Conservation (phyloP, 2,329 filamentous ascomycete genomes). For the Pseudogymnoascus sp. region DNA sequence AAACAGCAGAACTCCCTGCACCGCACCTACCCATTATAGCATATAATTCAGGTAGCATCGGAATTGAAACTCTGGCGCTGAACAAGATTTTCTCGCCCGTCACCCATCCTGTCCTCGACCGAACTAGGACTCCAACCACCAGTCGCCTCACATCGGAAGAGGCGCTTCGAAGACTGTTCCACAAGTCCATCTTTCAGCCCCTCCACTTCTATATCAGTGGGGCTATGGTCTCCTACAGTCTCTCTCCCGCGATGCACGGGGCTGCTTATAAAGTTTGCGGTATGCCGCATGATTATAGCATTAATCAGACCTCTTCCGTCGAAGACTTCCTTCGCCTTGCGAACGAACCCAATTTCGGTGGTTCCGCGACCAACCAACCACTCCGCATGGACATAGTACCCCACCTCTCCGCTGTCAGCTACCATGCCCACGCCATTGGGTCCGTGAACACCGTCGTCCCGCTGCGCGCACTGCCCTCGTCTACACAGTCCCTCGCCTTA, state of each 20-base stretch:
- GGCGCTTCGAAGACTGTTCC: slow-evolving; percentile 58
- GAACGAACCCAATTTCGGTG: slow-evolving; percentile 61
- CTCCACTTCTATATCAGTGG: slow-evolving; percentile 70
- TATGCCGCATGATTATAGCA: slow-evolving; percentile 61
- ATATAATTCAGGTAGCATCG: slow-evolving; percentile 49
- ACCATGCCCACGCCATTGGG: slow-evolving; percentile 66
- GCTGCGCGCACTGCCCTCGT: slow-evolving; percentile 52
- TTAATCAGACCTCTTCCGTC: slow-evolving; percentile 55
- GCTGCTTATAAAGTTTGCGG: slow-evolving; percentile 59
- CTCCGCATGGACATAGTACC: slow-evolving; percentile 67
- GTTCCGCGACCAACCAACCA: slow-evolving; percentile 63
- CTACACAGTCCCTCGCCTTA: slow-evolving; percentile 31
- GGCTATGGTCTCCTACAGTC: slow-evolving; percentile 62
- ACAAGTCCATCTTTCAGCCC: slow-evolving; percentile 58
- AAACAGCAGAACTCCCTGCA: slow-evolving; percentile 19
- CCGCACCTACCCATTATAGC: slow-evolving; percentile 35
- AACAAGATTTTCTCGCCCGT: slow-evolving; percentile 52
- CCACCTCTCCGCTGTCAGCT: slow-evolving; percentile 58
- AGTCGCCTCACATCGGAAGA: slow-evolving; percentile 32
- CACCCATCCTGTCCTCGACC: slow-evolving; percentile 35
- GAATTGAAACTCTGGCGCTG: slow-evolving; percentile 47
- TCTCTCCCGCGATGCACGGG: slow-evolving; percentile 74
- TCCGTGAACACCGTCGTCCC: slow-evolving; percentile 72
- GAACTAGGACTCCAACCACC: neutral
- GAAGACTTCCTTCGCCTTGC: slow-evolving; percentile 58